Evolutionary conservation across 805 yeast species (phyloP).

Genomic region (Ogataea minuta): DNA sequence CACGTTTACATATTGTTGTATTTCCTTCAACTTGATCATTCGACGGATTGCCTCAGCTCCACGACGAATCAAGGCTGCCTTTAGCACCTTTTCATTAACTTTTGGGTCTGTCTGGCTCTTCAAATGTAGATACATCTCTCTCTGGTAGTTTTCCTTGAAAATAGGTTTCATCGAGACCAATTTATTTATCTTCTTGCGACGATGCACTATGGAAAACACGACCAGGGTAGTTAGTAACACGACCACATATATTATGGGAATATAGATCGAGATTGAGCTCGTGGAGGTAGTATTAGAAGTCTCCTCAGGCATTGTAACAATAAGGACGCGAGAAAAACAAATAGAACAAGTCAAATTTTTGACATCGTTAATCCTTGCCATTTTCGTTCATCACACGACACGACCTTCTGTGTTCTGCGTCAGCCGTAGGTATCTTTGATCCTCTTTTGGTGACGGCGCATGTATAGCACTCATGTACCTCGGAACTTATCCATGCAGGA

Average conservation of each 20-base stretch:
- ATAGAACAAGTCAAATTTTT: neutral
- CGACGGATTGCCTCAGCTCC: constrained; percentile 88
- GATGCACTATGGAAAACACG: constrained; percentile 66
- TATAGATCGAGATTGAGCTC: constrained; percentile 52
- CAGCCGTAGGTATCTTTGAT: neutral
- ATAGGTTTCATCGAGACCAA: constrained; percentile 66
- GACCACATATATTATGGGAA: constrained; percentile 76
- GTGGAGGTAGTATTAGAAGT: constrained; percentile 18
- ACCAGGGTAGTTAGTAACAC: constrained; percentile 64
- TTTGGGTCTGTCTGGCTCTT: constrained; percentile 49
- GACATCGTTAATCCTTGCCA: too few relatives aligned
- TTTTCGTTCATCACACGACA: too few relatives aligned
- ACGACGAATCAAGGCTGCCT: constrained; percentile 51
- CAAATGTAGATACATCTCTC: constrained; percentile 61
- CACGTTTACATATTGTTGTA: constrained; percentile 62
- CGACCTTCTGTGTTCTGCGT: neutral
- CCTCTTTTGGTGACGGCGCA: neutral
- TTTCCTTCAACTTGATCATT: constrained; percentile 77
- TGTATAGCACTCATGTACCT: constrained; percentile 2
- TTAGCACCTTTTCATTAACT: constrained; percentile 60
- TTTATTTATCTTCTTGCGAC: constrained; percentile 52
- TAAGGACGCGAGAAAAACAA: neutral
- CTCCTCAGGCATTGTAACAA: constrained; percentile 18
- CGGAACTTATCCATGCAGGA: constrained; percentile 3
- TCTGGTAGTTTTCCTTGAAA: constrained; percentile 65